Conservation (phyloP, 129 eudicot genomes). For the Pittosporum tobira region DNA sequence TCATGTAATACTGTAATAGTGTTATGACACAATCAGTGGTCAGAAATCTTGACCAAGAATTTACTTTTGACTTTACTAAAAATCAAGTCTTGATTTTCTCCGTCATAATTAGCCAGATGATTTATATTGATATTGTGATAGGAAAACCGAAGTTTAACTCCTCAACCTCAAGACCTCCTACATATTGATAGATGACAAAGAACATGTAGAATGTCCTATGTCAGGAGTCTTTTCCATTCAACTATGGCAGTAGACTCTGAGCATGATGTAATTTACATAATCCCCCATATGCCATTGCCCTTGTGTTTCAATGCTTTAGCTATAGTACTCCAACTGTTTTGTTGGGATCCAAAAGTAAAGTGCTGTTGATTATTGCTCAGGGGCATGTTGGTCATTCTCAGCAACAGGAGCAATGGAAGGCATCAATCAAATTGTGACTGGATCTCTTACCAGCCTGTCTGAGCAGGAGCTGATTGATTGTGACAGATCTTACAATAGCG, state of each 20-base stretch:
- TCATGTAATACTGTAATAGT: no score
- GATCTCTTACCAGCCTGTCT: slow-evolving; percentile 82
- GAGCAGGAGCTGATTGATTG: slow-evolving; percentile 95
- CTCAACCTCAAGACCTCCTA: no score
- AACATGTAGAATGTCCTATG: no score
- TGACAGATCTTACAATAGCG: slow-evolving; percentile 60
- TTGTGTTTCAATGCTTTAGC: neutral
- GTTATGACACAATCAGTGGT: no score
- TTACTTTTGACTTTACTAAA: no score
- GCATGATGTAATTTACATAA: neutral
- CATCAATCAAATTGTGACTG: slow-evolving; percentile 73
- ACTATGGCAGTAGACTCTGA: neutral
- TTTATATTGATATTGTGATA: no score
- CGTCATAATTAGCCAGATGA: no score
- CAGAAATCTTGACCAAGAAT: no score
- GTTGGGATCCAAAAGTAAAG: neutral
- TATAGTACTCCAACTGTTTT: neutral
- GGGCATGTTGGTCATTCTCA: slow-evolving; percentile 97
- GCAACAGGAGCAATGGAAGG: slow-evolving; percentile 96
- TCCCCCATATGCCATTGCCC: neutral
- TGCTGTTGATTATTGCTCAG: slow-evolving; percentile 27
- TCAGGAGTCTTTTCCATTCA: no score
- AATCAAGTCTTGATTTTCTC: no score
- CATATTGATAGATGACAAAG: no score
- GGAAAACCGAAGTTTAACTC: no score